Conservation (phyloP, 2,329 filamentous ascomycete genomes). For the Aspergillus niger region DNA sequence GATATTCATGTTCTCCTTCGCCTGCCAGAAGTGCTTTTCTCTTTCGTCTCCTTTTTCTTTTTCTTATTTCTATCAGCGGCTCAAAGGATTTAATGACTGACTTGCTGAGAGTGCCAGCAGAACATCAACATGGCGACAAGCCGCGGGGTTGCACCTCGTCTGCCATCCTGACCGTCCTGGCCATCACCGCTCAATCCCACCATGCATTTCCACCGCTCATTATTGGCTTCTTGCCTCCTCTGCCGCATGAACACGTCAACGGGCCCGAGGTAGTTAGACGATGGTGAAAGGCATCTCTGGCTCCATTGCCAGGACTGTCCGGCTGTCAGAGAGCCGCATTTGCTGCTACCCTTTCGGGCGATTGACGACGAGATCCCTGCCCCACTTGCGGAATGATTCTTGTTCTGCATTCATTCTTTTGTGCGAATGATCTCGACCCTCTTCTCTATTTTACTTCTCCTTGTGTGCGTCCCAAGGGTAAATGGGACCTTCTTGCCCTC, state of each 20-base stretch:
- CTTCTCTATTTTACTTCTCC: slow-evolving; percentile 4
- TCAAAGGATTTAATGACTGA: background rate
- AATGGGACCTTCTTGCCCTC: background rate
- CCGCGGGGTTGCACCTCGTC: slow-evolving; percentile 14
- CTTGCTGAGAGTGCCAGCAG: background rate
- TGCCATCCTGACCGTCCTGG: background rate
- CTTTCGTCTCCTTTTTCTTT: background rate
- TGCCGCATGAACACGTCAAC: slow-evolving; percentile 35
- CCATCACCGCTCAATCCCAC: slow-evolving; percentile 15
- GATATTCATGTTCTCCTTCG: background rate
- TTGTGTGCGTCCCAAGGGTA: background rate
- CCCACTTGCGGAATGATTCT: slow-evolving; percentile 19
- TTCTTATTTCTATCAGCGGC: background rate
- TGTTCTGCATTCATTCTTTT: slow-evolving; percentile 14
- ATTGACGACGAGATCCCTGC: slow-evolving; percentile 16
- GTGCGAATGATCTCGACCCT: slow-evolving; percentile 4
- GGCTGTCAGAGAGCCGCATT: slow-evolving; percentile 22
- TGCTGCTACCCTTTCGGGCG: slow-evolving; percentile 10
- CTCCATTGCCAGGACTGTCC: slow-evolving; percentile 15
- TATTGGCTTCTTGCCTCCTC: slow-evolving; percentile 22
- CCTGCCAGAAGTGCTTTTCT: background rate
- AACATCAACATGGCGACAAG: background rate
- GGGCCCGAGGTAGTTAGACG: slow-evolving; percentile 20
- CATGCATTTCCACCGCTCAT: slow-evolving; percentile 21
- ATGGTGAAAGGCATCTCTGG: slow-evolving; percentile 9